These are phyloP conservation scores for Myrica gale DNA, from an alignment of 306 rosid species.

Conservation along the genomic window DNA sequence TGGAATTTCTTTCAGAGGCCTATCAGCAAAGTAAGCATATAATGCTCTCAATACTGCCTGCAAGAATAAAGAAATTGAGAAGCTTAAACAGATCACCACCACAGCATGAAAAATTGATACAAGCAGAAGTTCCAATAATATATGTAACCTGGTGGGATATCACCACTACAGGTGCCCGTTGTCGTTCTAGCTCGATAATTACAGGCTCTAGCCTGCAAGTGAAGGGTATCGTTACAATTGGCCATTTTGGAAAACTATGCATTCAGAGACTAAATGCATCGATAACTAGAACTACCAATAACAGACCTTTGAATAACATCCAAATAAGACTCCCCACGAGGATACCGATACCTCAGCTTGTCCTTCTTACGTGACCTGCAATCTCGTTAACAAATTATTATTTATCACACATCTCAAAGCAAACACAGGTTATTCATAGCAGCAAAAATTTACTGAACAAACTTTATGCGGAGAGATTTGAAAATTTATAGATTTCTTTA, in stretches of 20 bases:
- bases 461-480: not conserved
- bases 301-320: slow-evolving; percentile 94
- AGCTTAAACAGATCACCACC: slow-evolving; percentile 20
- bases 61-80: slow-evolving; percentile 22
- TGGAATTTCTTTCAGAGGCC: slow-evolving; percentile 93
- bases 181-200: slow-evolving; percentile 95
- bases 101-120: not conserved
- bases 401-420: not conserved
- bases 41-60: slow-evolving; percentile 98
- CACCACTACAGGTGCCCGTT: slow-evolving; percentile 96
- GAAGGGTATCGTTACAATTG: slow-evolving; percentile 1
- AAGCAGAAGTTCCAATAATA: slow-evolving; percentile 12
- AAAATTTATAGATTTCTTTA: not conserved
- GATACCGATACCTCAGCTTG: slow-evolving; percentile 93
- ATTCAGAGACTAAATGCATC: not conserved
- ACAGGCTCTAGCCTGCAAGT: slow-evolving; percentile 93
- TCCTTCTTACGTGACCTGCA: slow-evolving; percentile 87
- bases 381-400: not conserved
- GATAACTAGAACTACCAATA: slow-evolving; percentile 11
- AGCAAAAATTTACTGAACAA: not conserved
- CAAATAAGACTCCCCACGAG: slow-evolving; percentile 97
- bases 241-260: slow-evolving; percentile 7
- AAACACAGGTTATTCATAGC: not conserved
- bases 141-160: slow-evolving; percentile 84
- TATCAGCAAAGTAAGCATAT: slow-evolving; percentile 95